phyloP scores from a whole-genome alignment of 1,284 basidiomycete genomes.

The Takashimella koratensis region DNA sequence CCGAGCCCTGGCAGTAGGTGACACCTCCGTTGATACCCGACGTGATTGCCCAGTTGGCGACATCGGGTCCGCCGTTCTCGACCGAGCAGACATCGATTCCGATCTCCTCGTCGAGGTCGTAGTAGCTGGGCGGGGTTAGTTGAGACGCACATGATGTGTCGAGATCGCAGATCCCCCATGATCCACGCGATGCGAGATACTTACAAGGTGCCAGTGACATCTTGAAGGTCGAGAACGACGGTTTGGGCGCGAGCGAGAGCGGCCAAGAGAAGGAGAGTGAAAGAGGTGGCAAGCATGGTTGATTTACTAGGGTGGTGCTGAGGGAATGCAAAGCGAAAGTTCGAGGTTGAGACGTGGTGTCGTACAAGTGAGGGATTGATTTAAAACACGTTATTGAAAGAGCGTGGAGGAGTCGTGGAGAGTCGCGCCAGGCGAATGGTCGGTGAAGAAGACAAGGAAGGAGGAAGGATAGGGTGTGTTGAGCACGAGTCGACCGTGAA shows the following conservation, averaged over 20 bases:
- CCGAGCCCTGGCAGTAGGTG: slow-evolving; percentile 12
- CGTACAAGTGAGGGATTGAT: neutral
- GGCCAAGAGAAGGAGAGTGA: slow-evolving; percentile 5
- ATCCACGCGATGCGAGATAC: too few species aligned
- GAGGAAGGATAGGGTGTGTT: neutral
- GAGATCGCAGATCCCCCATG: too few species aligned
- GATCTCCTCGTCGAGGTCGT: slow-evolving; percentile 10
- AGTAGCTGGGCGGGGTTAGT: slow-evolving; percentile 12
- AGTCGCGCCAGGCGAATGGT: slow-evolving; percentile 9
- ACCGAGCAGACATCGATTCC: slow-evolving; percentile 9
- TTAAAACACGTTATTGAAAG: neutral
- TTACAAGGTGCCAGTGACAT: slow-evolving; percentile 13
- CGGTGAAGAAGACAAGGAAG: slow-evolving; percentile 2
- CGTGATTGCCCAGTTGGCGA: slow-evolving; percentile 14
- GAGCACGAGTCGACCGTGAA: neutral
- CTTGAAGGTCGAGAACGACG: slow-evolving; percentile 8
- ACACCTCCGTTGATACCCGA: slow-evolving; percentile 14
- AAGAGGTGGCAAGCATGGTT: slow-evolving; percentile 7
- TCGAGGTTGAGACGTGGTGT: neutral
- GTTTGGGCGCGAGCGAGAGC: slow-evolving; percentile 9
- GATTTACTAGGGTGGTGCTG: neutral
- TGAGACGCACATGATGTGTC: too few species aligned
- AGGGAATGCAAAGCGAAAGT: neutral
- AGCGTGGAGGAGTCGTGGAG: neutral
- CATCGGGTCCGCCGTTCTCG: slow-evolving; percentile 15